Evolutionary conservation across 176 grass and related monocot genomes (phyloP).

Genomic region (Raddia guianensis): DNA sequence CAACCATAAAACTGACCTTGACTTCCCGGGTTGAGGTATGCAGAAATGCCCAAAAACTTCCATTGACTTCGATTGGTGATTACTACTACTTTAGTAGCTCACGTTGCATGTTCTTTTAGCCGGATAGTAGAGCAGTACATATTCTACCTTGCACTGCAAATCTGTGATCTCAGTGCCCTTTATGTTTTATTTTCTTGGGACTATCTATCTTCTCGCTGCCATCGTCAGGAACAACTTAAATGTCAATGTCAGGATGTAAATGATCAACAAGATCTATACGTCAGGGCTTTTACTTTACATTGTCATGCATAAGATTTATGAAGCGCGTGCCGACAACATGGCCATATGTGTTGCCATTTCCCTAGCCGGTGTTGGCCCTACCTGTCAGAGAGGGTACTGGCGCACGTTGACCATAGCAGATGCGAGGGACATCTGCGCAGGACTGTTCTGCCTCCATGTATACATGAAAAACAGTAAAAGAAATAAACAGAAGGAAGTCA

Average conservation of each 20-base stretch:
- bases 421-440: slow-evolving; percentile 14
- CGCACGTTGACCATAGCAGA: not conserved
- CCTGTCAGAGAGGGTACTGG: not conserved
- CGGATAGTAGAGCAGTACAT: not conserved
- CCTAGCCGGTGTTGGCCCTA: not conserved
- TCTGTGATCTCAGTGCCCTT: not conserved
- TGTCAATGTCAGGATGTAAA: not conserved
- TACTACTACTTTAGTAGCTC: not conserved
- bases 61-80: too few relatives aligned
- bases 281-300: not conserved
- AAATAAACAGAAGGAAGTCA: not conserved
- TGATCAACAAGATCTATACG: not conserved
- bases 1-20: too few relatives aligned
- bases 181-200: not conserved
- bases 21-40: too few relatives aligned
- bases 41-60: too few relatives aligned
- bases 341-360: not conserved
- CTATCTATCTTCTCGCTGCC: not conserved
- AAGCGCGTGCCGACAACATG: not conserved
- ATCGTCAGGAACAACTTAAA: slow-evolving; percentile 21
- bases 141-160: not conserved
- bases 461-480: not conserved
- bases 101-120: not conserved
- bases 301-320: too few relatives aligned
- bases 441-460: not conserved